phyloP scores from a whole-genome alignment of 2,329 filamentous ascomycete species.

The Dactylellina parvicollis region DNA sequence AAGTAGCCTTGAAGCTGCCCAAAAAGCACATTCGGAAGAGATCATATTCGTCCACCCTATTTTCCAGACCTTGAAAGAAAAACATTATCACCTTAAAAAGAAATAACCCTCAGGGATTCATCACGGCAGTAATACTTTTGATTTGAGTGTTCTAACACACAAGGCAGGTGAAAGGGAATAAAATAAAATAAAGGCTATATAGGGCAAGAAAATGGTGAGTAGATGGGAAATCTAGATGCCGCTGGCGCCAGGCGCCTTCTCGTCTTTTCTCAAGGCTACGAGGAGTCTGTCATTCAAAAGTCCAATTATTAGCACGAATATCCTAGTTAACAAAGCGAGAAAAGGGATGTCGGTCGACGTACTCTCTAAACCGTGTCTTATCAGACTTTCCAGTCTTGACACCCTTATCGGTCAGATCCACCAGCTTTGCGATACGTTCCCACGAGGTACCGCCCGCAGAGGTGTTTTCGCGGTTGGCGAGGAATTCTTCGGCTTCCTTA shows the following conservation, averaged over 20 bases:
- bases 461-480: slow-evolving; percentile 88
- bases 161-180: background rate
- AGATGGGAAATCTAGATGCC: slow-evolving; percentile 68
- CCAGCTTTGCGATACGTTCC: slow-evolving; percentile 96
- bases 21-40: no score
- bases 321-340: background rate
- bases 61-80: no score
- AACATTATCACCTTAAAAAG: background rate
- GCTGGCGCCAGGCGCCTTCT: slow-evolving; percentile 78
- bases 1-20: no score
- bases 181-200: background rate
- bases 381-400: slow-evolving; percentile 84
- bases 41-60: no score
- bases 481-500: slow-evolving; percentile 91
- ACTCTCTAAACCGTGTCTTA: slow-evolving; percentile 94
- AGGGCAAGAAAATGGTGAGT: no score
- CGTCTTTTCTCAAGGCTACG: slow-evolving; percentile 87
- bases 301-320: background rate
- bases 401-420: slow-evolving; percentile 96
- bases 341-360: background rate
- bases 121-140: slow-evolving; percentile 7
- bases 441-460: slow-evolving; percentile 95
- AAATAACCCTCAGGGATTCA: background rate
- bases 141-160: slow-evolving; percentile 1
- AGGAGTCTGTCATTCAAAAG: slow-evolving; percentile 65